phyloP scores from a whole-genome alignment of 495 filamentous ascomycete species.

The Penicillium diatomitis region DNA sequence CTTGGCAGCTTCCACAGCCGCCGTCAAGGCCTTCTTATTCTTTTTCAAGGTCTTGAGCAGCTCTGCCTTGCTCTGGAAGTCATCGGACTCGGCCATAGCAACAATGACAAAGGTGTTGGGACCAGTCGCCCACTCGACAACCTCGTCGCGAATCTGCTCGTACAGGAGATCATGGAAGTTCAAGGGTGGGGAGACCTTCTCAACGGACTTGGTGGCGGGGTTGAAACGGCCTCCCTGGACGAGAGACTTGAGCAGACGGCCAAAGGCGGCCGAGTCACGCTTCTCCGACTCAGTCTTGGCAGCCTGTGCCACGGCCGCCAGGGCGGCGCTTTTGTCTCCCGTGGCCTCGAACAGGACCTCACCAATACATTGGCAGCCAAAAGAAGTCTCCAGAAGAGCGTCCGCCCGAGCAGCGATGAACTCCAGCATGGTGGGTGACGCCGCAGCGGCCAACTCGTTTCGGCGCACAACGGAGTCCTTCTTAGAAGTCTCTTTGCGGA shows the following conservation, averaged over 20 bases:
- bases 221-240: constrained; percentile 83
- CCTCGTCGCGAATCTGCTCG: constrained; percentile 59
- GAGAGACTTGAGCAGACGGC: constrained; percentile 83
- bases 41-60: constrained; percentile 57
- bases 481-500: constrained; percentile 75
- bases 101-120: constrained; percentile 74
- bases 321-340: constrained; percentile 60
- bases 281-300: constrained; percentile 53
- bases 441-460: constrained; percentile 59
- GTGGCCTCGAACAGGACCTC: constrained; percentile 72
- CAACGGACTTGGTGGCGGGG: constrained; percentile 53
- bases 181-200: constrained; percentile 63
- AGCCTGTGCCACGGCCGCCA: constrained; percentile 62
- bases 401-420: constrained; percentile 59
- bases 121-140: constrained; percentile 81
- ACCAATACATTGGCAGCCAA: constrained; percentile 76
- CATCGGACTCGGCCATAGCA: constrained; percentile 66
- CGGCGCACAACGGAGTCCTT: constrained; percentile 72
- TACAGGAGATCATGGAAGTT: constrained; percentile 73
- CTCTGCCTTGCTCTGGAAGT: constrained; percentile 58
- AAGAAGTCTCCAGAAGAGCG: constrained; percentile 59
- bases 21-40: constrained; percentile 41
- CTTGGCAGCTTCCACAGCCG: constrained; percentile 32
- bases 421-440: constrained; percentile 53
- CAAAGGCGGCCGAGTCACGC: constrained; percentile 51